Conservation (phyloP, 306 rosid genomes). For the Psophocarpus tetragonolobus region DNA sequence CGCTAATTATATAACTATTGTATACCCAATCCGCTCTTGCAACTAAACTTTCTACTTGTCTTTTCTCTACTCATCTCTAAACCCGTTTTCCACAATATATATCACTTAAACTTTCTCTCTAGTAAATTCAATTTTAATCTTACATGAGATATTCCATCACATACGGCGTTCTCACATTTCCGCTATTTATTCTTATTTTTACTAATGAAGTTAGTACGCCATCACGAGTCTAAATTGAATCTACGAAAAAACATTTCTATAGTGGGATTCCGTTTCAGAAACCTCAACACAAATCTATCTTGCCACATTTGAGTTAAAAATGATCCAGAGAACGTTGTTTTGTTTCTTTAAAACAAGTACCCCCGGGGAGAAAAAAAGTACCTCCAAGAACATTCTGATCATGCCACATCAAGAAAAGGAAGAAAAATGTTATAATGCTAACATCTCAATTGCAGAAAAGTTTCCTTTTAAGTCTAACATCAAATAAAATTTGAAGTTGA, state of each 20-base stretch:
- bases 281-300: not conserved
- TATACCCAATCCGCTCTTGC: not conserved
- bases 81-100: not conserved
- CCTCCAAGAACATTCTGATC: not conserved
- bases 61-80: not conserved
- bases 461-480: not conserved
- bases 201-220: not conserved
- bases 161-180: not conserved
- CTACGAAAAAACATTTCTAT: too few species aligned
- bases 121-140: not conserved
- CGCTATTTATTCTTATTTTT: not conserved
- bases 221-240: too few species aligned
- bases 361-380: not conserved
- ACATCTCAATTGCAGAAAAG: not conserved
- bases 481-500: constrained; percentile 13
- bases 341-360: not conserved
- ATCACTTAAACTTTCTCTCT: not conserved
- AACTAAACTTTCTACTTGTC: not conserved
- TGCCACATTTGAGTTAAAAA: not conserved
- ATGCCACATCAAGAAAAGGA: not conserved
- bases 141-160: not conserved
- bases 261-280: not conserved
- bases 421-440: not conserved
- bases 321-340: not conserved
- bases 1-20: not conserved